These are phyloP conservation scores for Tausonia pullulans DNA, from an alignment of 1,284 basidiomycete species.

Conservation along the genomic window DNA sequence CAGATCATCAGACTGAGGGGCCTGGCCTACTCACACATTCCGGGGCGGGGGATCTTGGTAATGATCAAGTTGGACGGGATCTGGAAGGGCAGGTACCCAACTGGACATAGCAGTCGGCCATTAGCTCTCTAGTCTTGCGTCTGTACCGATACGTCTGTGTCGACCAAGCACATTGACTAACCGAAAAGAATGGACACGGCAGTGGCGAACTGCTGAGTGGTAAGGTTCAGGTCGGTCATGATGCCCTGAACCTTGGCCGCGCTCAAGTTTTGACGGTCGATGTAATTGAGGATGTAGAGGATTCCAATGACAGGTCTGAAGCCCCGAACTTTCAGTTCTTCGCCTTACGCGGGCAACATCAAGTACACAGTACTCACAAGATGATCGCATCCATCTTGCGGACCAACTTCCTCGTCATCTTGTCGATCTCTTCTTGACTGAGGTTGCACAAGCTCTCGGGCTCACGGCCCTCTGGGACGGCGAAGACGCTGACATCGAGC, in stretches of 20 bases:
- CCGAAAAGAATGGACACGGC: conserved; percentile 35
- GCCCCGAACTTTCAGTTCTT: neutral
- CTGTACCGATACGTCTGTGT: no score
- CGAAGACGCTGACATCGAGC: conserved; percentile 1
- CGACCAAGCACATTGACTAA: no score
- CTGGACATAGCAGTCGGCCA: no score
- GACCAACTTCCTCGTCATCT: conserved; percentile 22
- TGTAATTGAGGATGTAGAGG: conserved; percentile 29
- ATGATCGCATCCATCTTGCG: conserved; percentile 25
- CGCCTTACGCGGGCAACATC: neutral
- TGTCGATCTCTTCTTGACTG: conserved; percentile 19
- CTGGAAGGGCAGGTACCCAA: conserved; percentile 31
- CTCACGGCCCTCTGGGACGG: neutral
- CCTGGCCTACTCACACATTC: conserved; percentile 24
- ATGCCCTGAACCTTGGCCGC: conserved; percentile 21
- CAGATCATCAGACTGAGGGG: no score
- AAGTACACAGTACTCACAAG: conserved; percentile 17
- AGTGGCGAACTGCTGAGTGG: conserved; percentile 29
- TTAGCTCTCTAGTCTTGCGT: no score
- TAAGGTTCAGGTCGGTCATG: conserved; percentile 17
- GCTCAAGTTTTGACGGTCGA: conserved; percentile 27
- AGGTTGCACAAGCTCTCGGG: conserved; percentile 21
- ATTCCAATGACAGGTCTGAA: conserved; percentile 21
- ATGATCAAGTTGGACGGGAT: conserved; percentile 32
- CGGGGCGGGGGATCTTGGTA: conserved; percentile 23